These are phyloP conservation scores for Kodamaea sagamina DNA, from an alignment of 805 yeast genomes.

Conservation along the genomic window DNA sequence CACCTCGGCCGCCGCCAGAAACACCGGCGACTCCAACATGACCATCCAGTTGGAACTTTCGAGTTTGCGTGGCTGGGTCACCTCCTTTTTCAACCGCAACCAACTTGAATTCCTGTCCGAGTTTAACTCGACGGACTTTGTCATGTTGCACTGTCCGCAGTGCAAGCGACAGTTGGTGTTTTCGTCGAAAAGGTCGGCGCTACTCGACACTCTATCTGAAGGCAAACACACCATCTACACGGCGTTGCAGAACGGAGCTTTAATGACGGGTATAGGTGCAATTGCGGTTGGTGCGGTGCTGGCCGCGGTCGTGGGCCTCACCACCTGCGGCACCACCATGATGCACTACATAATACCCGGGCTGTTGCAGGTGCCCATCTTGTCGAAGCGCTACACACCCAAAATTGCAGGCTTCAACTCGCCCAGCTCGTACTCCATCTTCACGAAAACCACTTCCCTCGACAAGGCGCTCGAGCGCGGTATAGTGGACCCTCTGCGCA, in stretches of 20 bases:
- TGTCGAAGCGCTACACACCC: constrained; percentile 16
- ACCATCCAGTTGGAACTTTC: constrained; percentile 10
- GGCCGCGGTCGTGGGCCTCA: constrained; percentile 41
- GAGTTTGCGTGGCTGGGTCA: constrained; percentile 8
- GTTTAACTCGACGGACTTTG: constrained; percentile 7
- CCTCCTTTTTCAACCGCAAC: constrained; percentile 1
- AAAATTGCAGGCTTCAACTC: constrained; percentile 10
- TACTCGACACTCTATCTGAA: constrained; percentile 23
- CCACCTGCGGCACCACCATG: constrained; percentile 39
- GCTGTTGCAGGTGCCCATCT: constrained; percentile 30
- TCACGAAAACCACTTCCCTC: constrained; percentile 16
- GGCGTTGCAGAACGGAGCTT: constrained; percentile 31
- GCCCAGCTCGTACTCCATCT: constrained; percentile 7
- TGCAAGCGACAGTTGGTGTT: constrained; percentile 39
- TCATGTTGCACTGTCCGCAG: constrained; percentile 36
- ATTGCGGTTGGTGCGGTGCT: constrained; percentile 43
- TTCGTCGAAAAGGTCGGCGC: constrained; percentile 29
- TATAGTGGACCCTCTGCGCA: constrained; percentile 37
- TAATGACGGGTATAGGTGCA: constrained; percentile 39
- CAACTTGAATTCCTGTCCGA: background rate
- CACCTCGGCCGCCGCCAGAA: background rate
- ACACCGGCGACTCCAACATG: constrained; percentile 1
- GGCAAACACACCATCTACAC: constrained; percentile 20
- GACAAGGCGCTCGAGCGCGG: constrained; percentile 35
- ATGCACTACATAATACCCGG: constrained; percentile 40